Evolutionary conservation across 2,329 filamentous ascomycete species (phyloP), one percentile per base, ranked within the genome.

Genomic region (Tolypocladium cylindrosporum): DNA sequence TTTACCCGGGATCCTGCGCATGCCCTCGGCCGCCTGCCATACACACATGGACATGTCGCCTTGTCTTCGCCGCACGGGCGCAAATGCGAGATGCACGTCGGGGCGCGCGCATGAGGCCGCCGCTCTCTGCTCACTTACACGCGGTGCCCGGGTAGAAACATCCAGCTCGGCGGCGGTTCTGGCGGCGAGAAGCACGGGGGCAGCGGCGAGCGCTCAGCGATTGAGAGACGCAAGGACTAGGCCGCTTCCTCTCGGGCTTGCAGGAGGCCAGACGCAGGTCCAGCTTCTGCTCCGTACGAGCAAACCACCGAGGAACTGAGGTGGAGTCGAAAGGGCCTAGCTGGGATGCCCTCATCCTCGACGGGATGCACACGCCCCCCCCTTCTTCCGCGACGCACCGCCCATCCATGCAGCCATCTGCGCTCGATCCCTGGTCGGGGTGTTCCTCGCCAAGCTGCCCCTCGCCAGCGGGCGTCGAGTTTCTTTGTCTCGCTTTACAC

Each of bases 231-330:
- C n/a, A 13, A 45, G 9, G 42, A 3, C 21, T 27, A 16, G 5
- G 42, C 42, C n/a, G 19, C 24, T 54, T 45, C 50, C 16, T 54
- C 40, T 43, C 34, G 27, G 40, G 14, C 51, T 16, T 57, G 56
- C 56, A 57, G 40, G 24, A 39, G 4, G 39, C n/a, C 36, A 54
- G 50, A 57, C 31, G 39, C 56, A 54, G 56, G 56, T 57, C 41
- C 40, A 54, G 21, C 27, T 51, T 31, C 27, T 31, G 27, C 27
- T 31, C 27, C 27, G 27, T 31, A 31, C 27, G 27, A 19, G 13
- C 7, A 10, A 21, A 50, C 24, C 16, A 19, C 3, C 27, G 31
- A 11, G 31, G 48, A 21, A 13, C 9, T 14, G 31, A 31, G 48
- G 48, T 14, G 48, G 48, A 13, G 8, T 7, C 6, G 4, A 45